Base-by-base conservation (phyloP, 305 asterid species). In the Fraxinus dipetala region DNA sequence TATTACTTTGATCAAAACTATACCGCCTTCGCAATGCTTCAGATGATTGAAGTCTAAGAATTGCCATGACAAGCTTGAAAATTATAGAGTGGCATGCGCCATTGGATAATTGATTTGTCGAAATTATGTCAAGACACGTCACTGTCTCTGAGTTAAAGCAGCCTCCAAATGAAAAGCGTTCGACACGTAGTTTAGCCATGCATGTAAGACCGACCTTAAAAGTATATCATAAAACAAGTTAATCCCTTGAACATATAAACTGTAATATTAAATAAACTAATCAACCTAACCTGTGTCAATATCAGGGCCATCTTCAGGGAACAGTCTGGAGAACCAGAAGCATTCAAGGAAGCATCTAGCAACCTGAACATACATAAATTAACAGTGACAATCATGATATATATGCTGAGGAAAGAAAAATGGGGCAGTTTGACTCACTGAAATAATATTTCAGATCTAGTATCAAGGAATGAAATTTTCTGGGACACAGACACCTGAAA, bases 21-120 rank as follows among this genome's bases (percentile, higher is more conserved):
- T 92, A 94, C 99, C 98, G 98, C 80, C 98, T 91, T 89, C 99
- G 86, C 88, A 96, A 85, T 86, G 97, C 93, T 91, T 93, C 99
- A 51, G 99, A 96, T 80, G 98, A 90, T 83, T 94, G 96, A 40
- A 88, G 89, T 91, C 98, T 92, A 30, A 93, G 95, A 85, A 94
- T 88, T 80, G 98, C 95, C 92, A 93, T 84, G 79, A 93, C 81
- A 74, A 93, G 94, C 93, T 96, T 96, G 93, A 93, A 96, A 83
- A 96, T 84, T 78, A 96, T 88, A 83, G 98, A 92, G 80, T 90
- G 98, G 82, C 98, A 96, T 63, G 97, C 94, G 54, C 97, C 98
- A 84, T 88, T 94, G 26, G 98, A 87, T 75, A 96, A 83, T 80
- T 91, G 98, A 83, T 93, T 92, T 70, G 92, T 87, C 91, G 91